Evolutionary conservation across 768 basidiomycete genomes (phyloP).

Genomic region (Suillus decipiens): DNA sequence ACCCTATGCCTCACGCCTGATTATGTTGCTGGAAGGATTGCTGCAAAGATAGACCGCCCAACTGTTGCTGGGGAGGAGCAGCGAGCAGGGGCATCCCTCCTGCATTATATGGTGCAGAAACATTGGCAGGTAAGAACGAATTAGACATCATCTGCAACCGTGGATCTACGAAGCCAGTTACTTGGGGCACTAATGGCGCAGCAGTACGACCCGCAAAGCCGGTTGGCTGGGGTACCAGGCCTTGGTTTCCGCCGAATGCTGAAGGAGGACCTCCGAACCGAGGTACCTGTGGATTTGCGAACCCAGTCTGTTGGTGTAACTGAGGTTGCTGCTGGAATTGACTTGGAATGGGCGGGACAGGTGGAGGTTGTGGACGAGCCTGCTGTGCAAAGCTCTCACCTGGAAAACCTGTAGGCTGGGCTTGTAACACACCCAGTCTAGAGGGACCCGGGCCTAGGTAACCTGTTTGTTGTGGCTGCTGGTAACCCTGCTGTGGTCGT

Average conservation of each 20-base stretch:
- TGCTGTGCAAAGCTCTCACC: constrained; percentile 38
- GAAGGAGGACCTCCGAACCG: constrained; percentile 37
- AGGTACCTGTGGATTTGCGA: constrained; percentile 57
- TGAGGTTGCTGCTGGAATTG: constrained; percentile 57
- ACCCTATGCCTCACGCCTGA: constrained; percentile 65
- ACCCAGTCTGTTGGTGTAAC: constrained; percentile 46
- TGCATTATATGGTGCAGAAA: constrained; percentile 57
- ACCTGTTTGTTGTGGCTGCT: constrained; percentile 42
- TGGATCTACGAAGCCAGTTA: constrained; percentile 83
- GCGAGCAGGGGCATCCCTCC: constrained; percentile 66
- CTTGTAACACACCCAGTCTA: constrained; percentile 40
- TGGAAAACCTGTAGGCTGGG: constrained; percentile 56
- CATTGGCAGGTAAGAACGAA: constrained; percentile 85
- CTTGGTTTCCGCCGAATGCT: constrained; percentile 15
- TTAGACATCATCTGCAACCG: constrained; percentile 86
- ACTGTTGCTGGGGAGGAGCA: constrained; percentile 53
- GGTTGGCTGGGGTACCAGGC: constrained; percentile 24
- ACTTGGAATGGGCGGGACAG: constrained; percentile 63
- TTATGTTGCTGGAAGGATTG: constrained; percentile 90
- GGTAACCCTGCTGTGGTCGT: constrained; percentile 24
- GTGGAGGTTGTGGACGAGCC: constrained; percentile 51
- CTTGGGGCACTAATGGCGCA: constrained; percentile 63
- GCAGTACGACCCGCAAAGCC: constrained; percentile 52
- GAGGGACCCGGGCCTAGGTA: constrained; percentile 38
- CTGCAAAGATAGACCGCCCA: constrained; percentile 60